These are phyloP conservation scores for Populus pruinosa DNA, from an alignment of 345 rosid species.

Conservation along the genomic window DNA sequence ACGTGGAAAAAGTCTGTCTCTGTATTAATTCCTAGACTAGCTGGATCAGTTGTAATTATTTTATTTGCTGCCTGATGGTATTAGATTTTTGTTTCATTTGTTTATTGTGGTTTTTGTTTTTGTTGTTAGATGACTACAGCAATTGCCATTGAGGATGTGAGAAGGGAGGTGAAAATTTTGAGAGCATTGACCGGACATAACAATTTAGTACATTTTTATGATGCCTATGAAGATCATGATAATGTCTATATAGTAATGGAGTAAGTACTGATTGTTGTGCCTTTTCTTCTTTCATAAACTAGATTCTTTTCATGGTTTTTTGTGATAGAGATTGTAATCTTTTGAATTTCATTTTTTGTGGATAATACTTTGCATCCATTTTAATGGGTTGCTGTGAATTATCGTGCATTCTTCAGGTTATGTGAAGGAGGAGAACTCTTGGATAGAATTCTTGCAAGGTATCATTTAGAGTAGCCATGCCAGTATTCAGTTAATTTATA, in stretches of 20 bases:
- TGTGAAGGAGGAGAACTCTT: constrained; percentile 99
- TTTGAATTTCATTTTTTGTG: not conserved
- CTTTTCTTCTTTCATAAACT: not conserved
- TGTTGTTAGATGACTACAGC: constrained; percentile 86
- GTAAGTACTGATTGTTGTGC: constrained; percentile 41
- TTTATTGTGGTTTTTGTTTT: constrained; percentile 12
- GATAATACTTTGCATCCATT: not conserved
- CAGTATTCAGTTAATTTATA: not conserved
- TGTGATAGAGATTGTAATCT: not conserved
- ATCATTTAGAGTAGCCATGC: constrained; percentile 3
- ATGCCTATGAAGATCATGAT: constrained; percentile 80
- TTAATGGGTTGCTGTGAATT: not conserved
- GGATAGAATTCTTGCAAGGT: constrained; percentile 99
- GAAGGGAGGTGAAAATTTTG: constrained; percentile 93
- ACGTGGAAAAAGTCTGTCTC: not conserved
- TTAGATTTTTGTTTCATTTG: not conserved
- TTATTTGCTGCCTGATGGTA: not conserved
- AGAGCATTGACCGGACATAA: constrained; percentile 82
- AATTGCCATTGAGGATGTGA: constrained; percentile 91
- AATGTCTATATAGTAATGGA: constrained; percentile 94
- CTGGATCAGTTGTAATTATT: not conserved
- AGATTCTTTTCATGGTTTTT: not conserved
- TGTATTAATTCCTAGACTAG: not conserved
- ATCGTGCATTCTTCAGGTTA: constrained; percentile 45
- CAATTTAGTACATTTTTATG: constrained; percentile 78